Conservation (phyloP, 2,329 filamentous ascomycete species). For the Coleophoma eucalyptorum region DNA sequence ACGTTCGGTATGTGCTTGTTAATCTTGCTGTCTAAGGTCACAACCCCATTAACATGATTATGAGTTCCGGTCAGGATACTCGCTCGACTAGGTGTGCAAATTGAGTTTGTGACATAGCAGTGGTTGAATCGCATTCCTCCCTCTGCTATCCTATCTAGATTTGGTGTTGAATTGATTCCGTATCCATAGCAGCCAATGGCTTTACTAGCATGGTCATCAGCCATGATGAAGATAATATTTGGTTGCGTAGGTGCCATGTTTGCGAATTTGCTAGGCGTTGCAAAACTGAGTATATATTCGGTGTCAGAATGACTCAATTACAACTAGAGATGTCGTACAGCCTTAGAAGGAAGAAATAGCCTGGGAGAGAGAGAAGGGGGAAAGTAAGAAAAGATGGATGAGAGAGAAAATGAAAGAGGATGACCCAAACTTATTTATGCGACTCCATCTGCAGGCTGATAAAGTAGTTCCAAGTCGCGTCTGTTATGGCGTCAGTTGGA, state of each 20-base stretch:
- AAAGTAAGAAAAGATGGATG: no score
- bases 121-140: constrained; percentile 49
- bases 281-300: no score
- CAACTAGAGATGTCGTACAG: no score
- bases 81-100: constrained; percentile 48
- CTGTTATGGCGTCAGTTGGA: no score
- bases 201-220: constrained; percentile 49
- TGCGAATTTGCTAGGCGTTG: no score
- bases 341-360: no score
- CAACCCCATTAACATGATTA: constrained; percentile 49
- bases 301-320: no score
- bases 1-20: constrained; percentile 47
- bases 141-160: constrained; percentile 43
- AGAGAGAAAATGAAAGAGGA: no score
- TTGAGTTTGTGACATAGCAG: constrained; percentile 50
- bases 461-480: no score
- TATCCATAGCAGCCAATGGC: constrained; percentile 44
- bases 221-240: constrained; percentile 50
- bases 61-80: constrained; percentile 46
- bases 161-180: constrained; percentile 47
- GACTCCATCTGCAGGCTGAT: no score
- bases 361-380: no score
- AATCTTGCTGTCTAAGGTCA: constrained; percentile 44
- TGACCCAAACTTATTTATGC: no score
- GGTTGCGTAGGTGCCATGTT: constrained; percentile 13